These are phyloP conservation scores for Globisporangium canariense DNA, from an alignment of 352 stramenopile genomes.

Conservation along the genomic window DNA sequence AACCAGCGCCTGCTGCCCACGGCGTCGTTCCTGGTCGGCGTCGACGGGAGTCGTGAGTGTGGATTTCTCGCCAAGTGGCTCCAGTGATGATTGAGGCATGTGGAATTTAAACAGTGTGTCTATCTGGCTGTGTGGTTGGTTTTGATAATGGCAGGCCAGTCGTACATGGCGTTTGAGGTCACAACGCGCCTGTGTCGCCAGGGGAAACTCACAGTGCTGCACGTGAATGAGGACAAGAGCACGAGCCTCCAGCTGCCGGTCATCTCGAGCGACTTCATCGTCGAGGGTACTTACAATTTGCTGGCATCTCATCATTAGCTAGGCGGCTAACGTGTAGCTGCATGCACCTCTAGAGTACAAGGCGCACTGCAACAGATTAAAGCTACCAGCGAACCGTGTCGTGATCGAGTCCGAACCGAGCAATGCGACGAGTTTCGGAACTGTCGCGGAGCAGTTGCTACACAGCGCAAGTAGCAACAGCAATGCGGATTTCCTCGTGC, in stretches of 20 bases:
- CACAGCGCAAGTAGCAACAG: conserved; percentile 12
- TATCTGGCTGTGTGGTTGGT: not conserved
- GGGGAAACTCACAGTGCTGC: conserved; percentile 38
- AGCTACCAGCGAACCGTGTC: conserved; percentile 39
- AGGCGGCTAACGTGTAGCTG: no score
- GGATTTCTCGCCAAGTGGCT: not conserved
- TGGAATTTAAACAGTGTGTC: not conserved
- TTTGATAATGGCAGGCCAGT: conserved; percentile 37
- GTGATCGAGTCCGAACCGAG: conserved; percentile 27
- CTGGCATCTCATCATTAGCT: not conserved
- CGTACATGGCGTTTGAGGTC: conserved; percentile 56
- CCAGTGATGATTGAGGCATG: not conserved
- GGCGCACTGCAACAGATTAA: conserved; percentile 33
- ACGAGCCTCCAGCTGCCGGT: conserved; percentile 49
- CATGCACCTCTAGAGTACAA: conserved; percentile 41
- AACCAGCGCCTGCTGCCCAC: conserved; percentile 41
- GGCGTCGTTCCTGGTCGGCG: conserved; percentile 43
- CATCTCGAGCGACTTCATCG: conserved; percentile 59
- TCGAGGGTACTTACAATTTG: conserved; percentile 27
- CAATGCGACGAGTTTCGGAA: not conserved
- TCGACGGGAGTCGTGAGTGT: conserved; percentile 66
- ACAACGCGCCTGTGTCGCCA: conserved; percentile 42
- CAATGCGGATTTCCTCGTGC: conserved; percentile 43
- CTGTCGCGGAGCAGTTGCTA: conserved; percentile 37
- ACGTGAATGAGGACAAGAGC: conserved; percentile 44